Percentiles rank a stretch among this genome's conserved stretches.
Evolutionary conservation across 805 yeast genomes (phyloP).

Genomic region (Lipomyces orientalis): DNA sequence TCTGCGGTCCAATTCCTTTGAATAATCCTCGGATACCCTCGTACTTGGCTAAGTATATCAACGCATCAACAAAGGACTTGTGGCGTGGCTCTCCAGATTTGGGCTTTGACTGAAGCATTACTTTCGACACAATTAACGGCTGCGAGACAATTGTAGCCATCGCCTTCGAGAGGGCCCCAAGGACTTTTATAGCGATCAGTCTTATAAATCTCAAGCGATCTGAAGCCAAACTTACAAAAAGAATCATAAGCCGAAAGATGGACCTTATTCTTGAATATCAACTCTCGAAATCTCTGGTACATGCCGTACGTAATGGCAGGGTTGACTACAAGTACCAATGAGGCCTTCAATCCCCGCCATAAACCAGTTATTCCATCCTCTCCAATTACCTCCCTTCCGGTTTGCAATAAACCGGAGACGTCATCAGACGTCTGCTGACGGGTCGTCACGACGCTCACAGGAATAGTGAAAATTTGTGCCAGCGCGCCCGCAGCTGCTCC

Average conservation of each 20-base stretch:
- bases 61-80: conserved; percentile 64
- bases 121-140: conserved; percentile 84
- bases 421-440: conserved; percentile 52
- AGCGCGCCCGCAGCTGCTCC: conserved; percentile 85
- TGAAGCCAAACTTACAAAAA: conserved; percentile 23
- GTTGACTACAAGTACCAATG: conserved; percentile 75
- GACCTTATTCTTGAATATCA: conserved; percentile 21
- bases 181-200: conserved; percentile 53
- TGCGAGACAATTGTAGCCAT: conserved; percentile 81
- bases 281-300: conserved; percentile 65
- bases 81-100: conserved; percentile 49
- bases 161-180: conserved; percentile 85
- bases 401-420: conserved; percentile 45
- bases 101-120: conserved; percentile 66
- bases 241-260: conserved; percentile 31
- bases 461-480: conserved; percentile 79
- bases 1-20: conserved; percentile 82
- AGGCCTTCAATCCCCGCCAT: conserved; percentile 85
- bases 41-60: conserved; percentile 61
- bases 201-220: background rate
- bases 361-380: conserved; percentile 74
- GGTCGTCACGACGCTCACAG: conserved; percentile 76
- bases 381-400: conserved; percentile 58
- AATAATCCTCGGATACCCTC: conserved; percentile 72
- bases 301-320: conserved; percentile 89